Evolutionary conservation across 768 basidiomycete species (phyloP), one percentile per base, ranked within the genome.

Genomic region (Cyclocybe cylindracea): DNA sequence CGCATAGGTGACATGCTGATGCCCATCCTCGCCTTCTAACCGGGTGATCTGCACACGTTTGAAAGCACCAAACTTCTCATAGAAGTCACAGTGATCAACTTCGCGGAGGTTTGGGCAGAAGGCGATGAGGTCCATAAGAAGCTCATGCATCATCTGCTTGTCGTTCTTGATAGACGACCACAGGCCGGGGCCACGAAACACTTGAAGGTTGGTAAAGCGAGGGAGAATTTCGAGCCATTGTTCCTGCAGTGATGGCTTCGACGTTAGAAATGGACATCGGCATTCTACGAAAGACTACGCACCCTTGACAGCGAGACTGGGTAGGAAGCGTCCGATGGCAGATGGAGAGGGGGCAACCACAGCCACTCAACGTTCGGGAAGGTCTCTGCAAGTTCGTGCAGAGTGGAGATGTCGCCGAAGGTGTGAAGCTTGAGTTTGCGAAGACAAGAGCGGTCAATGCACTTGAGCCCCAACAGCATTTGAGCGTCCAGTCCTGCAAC

Each of bases 291-390:
- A 14, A 42, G 39, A 45, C 35, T 10, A 64, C 66, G 29, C 29
- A 71, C 70, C 16, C 65, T 59, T 34, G 65, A 60, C 41, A 72
- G 58, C 35, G 53, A 40, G 14, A 58, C 54, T 7, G 66, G 68
- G 13, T 69, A 55, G 5, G 57, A 54, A 13, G 49, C 40, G 39
- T 58, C 49, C 10, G 60, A 44, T 2, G 63, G 61, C 13, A 56
- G 44, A 55, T 64, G 59, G 10, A 54, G 13, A n/a, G 54, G 45
- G 10, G 77, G 75, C 44, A 79, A 53, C 1, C 65, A 69, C 37
- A 78, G 64, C 70, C 72, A 76, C 9, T 69, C 70, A 7, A 79
- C 68, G 29, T 72, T 66, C 2, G 66, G 66, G 51, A 77, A 79
- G 2, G 59, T 56, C 19, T 67, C 62, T 8, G 73, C 73, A 13